Evolutionary conservation across 2,329 filamentous ascomycete genomes (phyloP).

Genomic region (Hymenoscyphus scutula): DNA sequence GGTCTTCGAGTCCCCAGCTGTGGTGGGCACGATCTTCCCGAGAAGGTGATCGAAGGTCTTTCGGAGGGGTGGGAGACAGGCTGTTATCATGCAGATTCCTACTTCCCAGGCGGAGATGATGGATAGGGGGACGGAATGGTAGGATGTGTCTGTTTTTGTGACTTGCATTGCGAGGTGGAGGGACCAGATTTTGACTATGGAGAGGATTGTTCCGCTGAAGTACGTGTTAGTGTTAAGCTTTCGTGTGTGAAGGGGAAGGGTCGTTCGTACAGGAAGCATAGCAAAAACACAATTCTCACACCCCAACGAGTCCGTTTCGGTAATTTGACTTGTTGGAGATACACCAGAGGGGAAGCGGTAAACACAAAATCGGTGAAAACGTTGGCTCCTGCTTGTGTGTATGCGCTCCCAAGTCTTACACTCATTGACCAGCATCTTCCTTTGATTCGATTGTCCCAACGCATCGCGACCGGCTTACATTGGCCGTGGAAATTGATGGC

Average conservation of each 20-base stretch:
- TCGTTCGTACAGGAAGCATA: background rate
- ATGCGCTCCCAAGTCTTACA: background rate
- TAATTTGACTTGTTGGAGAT: slow-evolving; percentile 3
- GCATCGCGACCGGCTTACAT: background rate
- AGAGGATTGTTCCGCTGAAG: background rate
- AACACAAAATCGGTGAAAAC: slow-evolving; percentile 5
- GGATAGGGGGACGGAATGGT: background rate
- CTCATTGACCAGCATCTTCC: slow-evolving; percentile 3
- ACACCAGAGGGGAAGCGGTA: slow-evolving; percentile 3
- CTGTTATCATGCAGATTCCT: slow-evolving; percentile 3
- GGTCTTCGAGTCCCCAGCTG: background rate
- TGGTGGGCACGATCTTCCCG: background rate
- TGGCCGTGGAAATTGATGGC: background rate
- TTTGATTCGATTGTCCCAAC: slow-evolving; percentile 3
- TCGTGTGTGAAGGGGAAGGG: background rate
- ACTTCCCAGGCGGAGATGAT: slow-evolving; percentile 6
- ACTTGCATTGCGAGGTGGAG: background rate
- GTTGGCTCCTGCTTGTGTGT: slow-evolving; percentile 5
- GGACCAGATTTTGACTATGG: background rate
- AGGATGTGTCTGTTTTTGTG: background rate
- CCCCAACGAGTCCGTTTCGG: slow-evolving; percentile 2
- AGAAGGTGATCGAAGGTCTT: slow-evolving; percentile 4
- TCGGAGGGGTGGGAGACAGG: slow-evolving; percentile 2
- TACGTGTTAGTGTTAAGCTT: too few relatives aligned
- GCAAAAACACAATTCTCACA: slow-evolving; percentile 3